Percentiles rank a stretch among this genome's conserved stretches.
Evolutionary conservation across 2,329 filamentous ascomycete genomes (phyloP).

Genomic region (Ophiocordyceps australis): DNA sequence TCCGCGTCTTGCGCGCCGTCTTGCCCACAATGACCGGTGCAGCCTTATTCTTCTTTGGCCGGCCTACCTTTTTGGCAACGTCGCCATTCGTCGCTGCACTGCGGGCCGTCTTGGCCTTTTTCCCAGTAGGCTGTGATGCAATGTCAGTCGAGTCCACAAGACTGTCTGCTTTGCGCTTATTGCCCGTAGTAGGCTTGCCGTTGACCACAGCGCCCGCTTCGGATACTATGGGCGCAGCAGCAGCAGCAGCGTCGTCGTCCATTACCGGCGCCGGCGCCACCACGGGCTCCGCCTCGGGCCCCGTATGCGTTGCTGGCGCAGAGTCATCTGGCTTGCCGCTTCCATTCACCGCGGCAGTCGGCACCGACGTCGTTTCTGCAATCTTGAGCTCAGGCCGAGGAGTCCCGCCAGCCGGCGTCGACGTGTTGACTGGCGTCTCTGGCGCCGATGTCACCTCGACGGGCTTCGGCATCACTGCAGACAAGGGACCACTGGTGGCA

Average conservation of each 20-base stretch:
- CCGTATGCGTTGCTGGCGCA: too few species aligned
- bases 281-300: conserved; percentile 5
- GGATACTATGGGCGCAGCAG: conserved; percentile 4
- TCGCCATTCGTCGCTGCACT: conserved; percentile 5
- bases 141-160: conserved; percentile 6
- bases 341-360: conserved; percentile 8
- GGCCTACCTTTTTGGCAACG: conserved; percentile 9
- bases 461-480: conserved; percentile 15
- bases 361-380: conserved; percentile 9
- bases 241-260: conserved; percentile 2
- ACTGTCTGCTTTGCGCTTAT: conserved; percentile 22
- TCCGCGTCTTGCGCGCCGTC: conserved; percentile 22
- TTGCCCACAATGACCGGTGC: conserved; percentile 12
- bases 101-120: conserved; percentile 21
- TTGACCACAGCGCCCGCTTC: conserved; percentile 7
- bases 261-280: conserved; percentile 5
- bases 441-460: conserved; percentile 17
- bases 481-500: too few species aligned
- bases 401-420: conserved; percentile 15
- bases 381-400: conserved; percentile 16
- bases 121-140: conserved; percentile 13
- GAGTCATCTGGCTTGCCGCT: conserved; percentile 4
- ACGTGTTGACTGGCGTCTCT: conserved; percentile 15
- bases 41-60: conserved; percentile 18
- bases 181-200: conserved; percentile 6